Evolutionary conservation across 129 eudicot genomes (phyloP), one percentile per base, ranked within the genome.

Genomic region (Chrysanthemum seticuspe): DNA sequence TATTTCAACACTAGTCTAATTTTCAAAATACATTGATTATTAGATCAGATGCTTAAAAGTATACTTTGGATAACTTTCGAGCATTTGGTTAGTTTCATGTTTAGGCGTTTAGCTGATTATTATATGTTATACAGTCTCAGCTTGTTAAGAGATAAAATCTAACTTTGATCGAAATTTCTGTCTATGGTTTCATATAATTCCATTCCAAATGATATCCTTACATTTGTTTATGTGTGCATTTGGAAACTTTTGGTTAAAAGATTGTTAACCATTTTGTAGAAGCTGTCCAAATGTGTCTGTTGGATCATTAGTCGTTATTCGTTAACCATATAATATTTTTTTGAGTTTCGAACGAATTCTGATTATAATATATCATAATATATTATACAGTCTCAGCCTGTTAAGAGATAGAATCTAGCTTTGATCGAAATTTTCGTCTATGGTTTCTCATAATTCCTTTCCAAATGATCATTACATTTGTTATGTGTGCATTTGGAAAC

Each of bases 221-320:
- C 29, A 64, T 63, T 63, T 63, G 34, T 25, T 63, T 63, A 63
- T 63, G 49, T 63, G 6, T 13, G 18, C 47, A 25, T 61, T 60
- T 72, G 58, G 57, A 51, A 14, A 61, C 76, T 59, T 58, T 72
- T 13, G 44, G 58, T 58, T 57, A 72, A 34, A 45, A 63, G 68
- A 23, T 34, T 34, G 7, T 29, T 45, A 14, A 23, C 31, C 60
- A 7, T 47, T 48, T 16, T 25, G 13, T 27, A 14, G 68, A 70
- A 61, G 77, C 12, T 13, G 67, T 27, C 15, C 25, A 49, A 74
- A 62, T 62, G 19, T 51, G 53, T 14, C n/a, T 72, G 44, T 13
- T 73, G 40, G 61, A 51, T 74, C 12, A 50, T 62, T 27, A 27
- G 15, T 29, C 51, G 19, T 29, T 27, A 16, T 62, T 73, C 50